Evolutionary conservation across 192 early-diverging fungal genomes (phyloP).

Genomic region (Backusella tuberculispora): DNA sequence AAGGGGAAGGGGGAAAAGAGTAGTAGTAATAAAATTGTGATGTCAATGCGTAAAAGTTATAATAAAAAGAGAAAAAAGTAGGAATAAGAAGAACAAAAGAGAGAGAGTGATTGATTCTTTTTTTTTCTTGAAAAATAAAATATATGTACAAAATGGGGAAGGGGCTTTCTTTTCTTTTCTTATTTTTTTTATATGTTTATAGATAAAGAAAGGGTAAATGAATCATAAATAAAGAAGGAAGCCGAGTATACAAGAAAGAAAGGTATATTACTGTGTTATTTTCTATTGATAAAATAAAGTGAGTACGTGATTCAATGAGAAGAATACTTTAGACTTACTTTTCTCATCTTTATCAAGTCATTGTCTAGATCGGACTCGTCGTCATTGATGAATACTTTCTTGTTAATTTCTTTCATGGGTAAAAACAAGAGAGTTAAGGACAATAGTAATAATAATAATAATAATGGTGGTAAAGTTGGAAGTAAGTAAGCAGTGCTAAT

Average conservation of each 20-base stretch:
- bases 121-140: too few relatives aligned
- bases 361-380: background rate
- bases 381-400: background rate
- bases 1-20: too few relatives aligned
- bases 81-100: too few relatives aligned
- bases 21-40: too few relatives aligned
- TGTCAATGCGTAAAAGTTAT: too few relatives aligned
- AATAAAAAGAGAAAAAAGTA: too few relatives aligned
- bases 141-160: too few relatives aligned
- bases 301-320: background rate
- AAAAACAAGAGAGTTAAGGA: conserved; percentile 10
- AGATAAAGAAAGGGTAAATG: too few relatives aligned
- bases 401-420: conserved; percentile 11
- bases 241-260: too few relatives aligned
- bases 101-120: too few relatives aligned
- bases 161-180: background rate
- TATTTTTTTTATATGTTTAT: background rate
- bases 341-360: conserved; percentile 4
- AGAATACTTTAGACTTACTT: background rate
- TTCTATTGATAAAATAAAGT: background rate
- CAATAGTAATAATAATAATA: background rate
- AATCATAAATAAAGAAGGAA: too few relatives aligned
- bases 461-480: background rate
- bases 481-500: background rate
- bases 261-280: background rate